Evolutionary conservation across 768 basidiomycete genomes (phyloP).

Genomic region (Kondoa malvinella): DNA sequence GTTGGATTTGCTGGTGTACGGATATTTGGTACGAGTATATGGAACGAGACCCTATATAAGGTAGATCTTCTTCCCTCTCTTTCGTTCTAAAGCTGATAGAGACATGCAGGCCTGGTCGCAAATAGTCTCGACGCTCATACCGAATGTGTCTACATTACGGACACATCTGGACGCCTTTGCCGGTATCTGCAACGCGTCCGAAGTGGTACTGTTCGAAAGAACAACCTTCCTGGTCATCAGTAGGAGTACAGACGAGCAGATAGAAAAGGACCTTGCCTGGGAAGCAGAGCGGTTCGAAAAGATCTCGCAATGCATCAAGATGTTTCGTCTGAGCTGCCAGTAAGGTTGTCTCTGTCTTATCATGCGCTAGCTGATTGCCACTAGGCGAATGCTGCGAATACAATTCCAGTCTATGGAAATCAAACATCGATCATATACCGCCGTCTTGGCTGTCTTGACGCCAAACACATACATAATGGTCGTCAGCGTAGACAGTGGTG

Average conservation of each 20-base stretch:
- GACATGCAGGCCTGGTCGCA: conserved; percentile 80
- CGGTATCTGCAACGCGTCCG: conserved; percentile 69
- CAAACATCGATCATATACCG: conserved; percentile 38
- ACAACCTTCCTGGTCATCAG: conserved; percentile 94
- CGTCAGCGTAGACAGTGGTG: not conserved
- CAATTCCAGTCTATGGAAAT: conserved; percentile 64
- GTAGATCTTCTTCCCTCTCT: conserved; percentile 7
- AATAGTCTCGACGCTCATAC: conserved; percentile 90
- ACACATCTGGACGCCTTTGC: conserved; percentile 75
- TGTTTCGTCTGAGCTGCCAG: conserved; percentile 80
- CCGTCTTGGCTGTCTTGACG: not conserved
- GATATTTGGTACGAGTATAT: conserved; percentile 81
- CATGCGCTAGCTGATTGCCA: not conserved
- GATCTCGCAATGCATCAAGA: conserved; percentile 68
- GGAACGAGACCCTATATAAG: conserved; percentile 78
- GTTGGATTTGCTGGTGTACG: conserved; percentile 8
- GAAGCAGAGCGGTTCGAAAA: conserved; percentile 37
- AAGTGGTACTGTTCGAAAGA: conserved; percentile 88
- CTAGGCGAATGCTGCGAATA: conserved; percentile 7
- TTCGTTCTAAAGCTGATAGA: not conserved
- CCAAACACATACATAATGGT: not conserved
- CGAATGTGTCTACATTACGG: conserved; percentile 75
- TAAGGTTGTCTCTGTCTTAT: conserved; percentile 32
- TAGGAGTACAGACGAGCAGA: conserved; percentile 17
- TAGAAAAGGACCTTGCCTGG: conserved; percentile 27